A percentile compares a stretch with the other conserved stretches of the same genome.
These are phyloP conservation scores for Tetrahymena borealis DNA, from an alignment of 73 alveolate genomes.

Conservation along the genomic window DNA sequence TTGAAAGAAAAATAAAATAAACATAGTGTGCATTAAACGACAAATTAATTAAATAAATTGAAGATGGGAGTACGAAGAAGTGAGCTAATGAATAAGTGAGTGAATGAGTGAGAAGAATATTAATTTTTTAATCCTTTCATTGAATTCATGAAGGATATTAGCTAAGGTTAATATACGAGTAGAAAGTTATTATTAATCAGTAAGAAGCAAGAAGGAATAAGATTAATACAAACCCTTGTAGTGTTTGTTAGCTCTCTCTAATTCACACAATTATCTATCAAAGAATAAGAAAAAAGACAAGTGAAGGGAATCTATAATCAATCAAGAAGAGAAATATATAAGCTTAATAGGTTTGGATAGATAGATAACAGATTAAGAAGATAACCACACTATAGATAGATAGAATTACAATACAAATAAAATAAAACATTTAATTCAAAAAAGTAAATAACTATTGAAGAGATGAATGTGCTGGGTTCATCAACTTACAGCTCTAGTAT, in stretches of 20 bases:
- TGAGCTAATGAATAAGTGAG: too few relatives aligned
- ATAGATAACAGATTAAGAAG: background rate
- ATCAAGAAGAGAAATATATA: background rate
- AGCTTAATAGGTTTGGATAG: background rate
- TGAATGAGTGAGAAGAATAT: too few relatives aligned
- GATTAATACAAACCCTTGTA: too few relatives aligned
- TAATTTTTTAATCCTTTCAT: too few relatives aligned
- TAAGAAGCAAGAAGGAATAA: background rate
- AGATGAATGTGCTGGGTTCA: constrained; percentile 4
- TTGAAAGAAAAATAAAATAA: too few relatives aligned
- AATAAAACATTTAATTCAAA: background rate
- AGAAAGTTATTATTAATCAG: background rate
- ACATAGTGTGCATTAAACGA: too few relatives aligned
- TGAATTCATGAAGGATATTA: too few relatives aligned
- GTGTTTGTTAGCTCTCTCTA: too few relatives aligned
- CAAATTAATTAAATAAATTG: too few relatives aligned
- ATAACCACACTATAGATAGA: background rate
- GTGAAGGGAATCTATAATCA: background rate
- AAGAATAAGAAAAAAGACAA: background rate
- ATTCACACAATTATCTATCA: background rate
- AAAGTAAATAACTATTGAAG: background rate
- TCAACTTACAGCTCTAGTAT: background rate
- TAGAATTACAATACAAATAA: background rate
- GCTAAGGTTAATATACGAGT: background rate
- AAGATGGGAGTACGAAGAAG: too few relatives aligned